phyloP scores from a whole-genome alignment of 2,329 filamentous ascomycete genomes.

The Drechslerella stenobrocha region DNA sequence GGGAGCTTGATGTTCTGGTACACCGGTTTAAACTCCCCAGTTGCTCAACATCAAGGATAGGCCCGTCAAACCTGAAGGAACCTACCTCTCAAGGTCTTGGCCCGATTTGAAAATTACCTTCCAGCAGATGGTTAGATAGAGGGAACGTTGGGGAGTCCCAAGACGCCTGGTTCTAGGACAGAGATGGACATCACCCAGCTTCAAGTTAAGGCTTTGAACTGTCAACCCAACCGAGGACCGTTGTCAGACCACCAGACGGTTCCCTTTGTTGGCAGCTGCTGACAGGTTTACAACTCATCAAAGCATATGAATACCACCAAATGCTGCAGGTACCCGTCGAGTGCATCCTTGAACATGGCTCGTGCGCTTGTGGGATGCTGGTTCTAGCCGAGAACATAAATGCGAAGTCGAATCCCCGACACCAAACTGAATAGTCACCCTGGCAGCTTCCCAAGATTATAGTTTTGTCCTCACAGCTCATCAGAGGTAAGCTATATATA shows the following conservation, averaged over 20 bases:
- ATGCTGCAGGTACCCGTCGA: conserved; percentile 45
- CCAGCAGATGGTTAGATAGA: no score
- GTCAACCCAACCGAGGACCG: conserved; percentile 18
- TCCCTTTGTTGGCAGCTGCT: conserved; percentile 42
- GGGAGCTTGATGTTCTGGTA: not conserved
- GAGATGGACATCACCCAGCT: not conserved
- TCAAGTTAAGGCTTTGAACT: conserved; percentile 7
- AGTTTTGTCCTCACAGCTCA: no score
- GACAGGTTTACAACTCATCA: conserved; percentile 44
- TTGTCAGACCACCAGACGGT: conserved; percentile 16
- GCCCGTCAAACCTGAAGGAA: no score
- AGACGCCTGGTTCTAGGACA: not conserved
- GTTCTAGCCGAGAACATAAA: not conserved
- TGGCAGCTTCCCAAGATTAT: no score
- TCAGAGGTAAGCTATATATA: no score
- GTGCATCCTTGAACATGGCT: conserved; percentile 7
- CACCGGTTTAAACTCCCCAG: not conserved
- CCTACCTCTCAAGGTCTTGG: no score
- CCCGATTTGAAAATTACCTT: no score
- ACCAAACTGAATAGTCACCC: no score
- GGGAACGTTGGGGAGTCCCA: no score
- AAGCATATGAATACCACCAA: conserved; percentile 16
- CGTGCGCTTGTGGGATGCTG: not conserved
- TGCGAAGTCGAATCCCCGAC: no score
- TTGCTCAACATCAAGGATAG: not conserved